A percentile compares a stretch with the other conserved stretches of the same genome.
phyloP scores from a whole-genome alignment of 2,329 filamentous ascomycete species.

The Juglanconis juglandina region DNA sequence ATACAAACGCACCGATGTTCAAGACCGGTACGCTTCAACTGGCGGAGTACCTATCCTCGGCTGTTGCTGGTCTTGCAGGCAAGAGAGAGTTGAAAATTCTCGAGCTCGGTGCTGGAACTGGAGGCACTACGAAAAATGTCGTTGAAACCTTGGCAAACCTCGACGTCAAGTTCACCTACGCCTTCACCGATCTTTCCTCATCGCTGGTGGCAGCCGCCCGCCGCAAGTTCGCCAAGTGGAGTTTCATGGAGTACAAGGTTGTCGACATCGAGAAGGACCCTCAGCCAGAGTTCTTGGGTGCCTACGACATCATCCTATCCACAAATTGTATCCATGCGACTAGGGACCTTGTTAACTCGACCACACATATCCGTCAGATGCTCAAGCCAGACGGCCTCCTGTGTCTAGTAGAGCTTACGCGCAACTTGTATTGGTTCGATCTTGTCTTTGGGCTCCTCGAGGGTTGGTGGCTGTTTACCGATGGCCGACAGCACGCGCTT shows the following conservation, averaged over 20 bases:
- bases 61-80: not conserved
- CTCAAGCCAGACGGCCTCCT: constrained; percentile 29
- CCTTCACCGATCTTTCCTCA: constrained; percentile 40
- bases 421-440: constrained; percentile 27
- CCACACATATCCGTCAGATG: constrained; percentile 24
- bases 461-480: constrained; percentile 33
- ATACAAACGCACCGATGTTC: constrained; percentile 29
- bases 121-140: constrained; percentile 36
- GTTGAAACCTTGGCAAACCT: constrained; percentile 23
- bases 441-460: constrained; percentile 32
- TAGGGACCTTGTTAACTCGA: constrained; percentile 20
- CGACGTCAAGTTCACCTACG: constrained; percentile 33
- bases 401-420: constrained; percentile 29
- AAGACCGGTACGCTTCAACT: constrained; percentile 22
- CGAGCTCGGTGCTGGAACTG: constrained; percentile 42
- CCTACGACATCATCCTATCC: constrained; percentile 31
- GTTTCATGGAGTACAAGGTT: constrained; percentile 25
- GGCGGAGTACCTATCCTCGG: constrained; percentile 17
- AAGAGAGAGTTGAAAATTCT: constrained; percentile 33
- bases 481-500: constrained; percentile 26
- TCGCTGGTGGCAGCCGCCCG: constrained; percentile 28
- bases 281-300: constrained; percentile 9
- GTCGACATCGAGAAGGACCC: constrained; percentile 30
- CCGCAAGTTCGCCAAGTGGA: constrained; percentile 22
- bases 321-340: constrained; percentile 38